These are phyloP conservation scores for Penicillium psychrofluorescens DNA, from an alignment of 495 filamentous ascomycete species.

Conservation along the genomic window DNA sequence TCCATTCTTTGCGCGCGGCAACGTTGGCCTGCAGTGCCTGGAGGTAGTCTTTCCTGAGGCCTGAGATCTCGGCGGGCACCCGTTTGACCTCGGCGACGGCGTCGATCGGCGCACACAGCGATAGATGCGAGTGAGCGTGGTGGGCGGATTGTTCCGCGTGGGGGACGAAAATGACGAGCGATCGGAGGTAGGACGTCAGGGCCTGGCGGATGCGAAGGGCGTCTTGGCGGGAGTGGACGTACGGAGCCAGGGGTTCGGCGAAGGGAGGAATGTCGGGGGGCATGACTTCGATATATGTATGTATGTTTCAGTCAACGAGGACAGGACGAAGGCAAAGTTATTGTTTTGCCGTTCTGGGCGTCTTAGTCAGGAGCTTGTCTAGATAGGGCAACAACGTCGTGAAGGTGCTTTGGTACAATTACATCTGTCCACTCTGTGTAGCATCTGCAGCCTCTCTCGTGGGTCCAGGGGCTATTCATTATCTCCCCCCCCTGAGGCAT, in stretches of 20 bases:
- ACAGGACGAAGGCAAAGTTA: background rate
- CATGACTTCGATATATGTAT: slow-evolving; percentile 17
- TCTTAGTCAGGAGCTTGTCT: no score
- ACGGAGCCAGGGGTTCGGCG: slow-evolving; percentile 35
- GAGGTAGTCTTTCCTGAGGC: slow-evolving; percentile 45
- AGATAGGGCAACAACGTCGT: no score
- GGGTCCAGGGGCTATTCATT: no score
- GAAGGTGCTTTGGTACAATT: no score
- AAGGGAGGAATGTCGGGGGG: slow-evolving; percentile 32
- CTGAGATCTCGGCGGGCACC: slow-evolving; percentile 30
- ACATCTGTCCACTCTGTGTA: no score
- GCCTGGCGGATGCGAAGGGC: slow-evolving; percentile 38
- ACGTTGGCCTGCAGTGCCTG: slow-evolving; percentile 53
- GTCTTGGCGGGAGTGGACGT: slow-evolving; percentile 38
- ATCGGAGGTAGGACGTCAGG: slow-evolving; percentile 35
- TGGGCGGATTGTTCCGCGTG: slow-evolving; percentile 17
- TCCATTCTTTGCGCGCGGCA: slow-evolving; percentile 42
- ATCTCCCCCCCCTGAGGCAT: no score
- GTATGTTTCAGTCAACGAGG: background rate
- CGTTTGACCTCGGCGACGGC: slow-evolving; percentile 28
- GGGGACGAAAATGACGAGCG: slow-evolving; percentile 28
- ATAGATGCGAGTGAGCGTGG: slow-evolving; percentile 24
- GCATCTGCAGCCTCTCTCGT: no score
- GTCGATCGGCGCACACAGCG: slow-evolving; percentile 29
- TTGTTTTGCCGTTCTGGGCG: slow-evolving; percentile 11